Evolutionary conservation across 108 stramenopile species (phyloP), one percentile per base, ranked within the genome.

Genomic region (Skeletonema costatum): DNA sequence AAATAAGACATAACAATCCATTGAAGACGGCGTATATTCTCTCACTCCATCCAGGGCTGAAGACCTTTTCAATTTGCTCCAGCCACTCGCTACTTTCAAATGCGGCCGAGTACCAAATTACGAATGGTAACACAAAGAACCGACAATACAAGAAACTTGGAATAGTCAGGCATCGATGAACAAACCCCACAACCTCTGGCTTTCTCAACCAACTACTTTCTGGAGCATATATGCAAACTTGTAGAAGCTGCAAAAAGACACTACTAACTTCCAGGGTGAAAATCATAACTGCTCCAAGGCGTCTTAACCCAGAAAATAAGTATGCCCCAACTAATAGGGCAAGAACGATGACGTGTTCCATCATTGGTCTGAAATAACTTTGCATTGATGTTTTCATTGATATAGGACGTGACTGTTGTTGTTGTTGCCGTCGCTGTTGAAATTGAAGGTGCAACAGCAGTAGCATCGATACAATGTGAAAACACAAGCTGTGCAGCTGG

Each of bases 31-130:
- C 66, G 71, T 87, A 84, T 21, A 90, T 73, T 25, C 65, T 78
- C 32, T 68, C 36, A 5, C 77, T 86, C 41, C 71, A 83, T 2
- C 91, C 90, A 4, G 88, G 89, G 19, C 87, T 67, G 44, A 92
- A 74, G 48, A 89, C 91, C 31, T 86, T 83, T 66, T 94, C 93
- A 50, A 94, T 77, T 72, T 94, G 91, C 32, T 87, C 86, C 41
- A 94, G 83, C 93, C 93, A 94, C 16, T 85, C 77, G 59, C 85
- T 68, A 3, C 86, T 87, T 73, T 94, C 93, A 68, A 82, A 86
- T 31, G 75, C 78, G 17, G 89, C 90, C 4, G 89, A 92, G 65
- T 85, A 88, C 74, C 88, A 86, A 32, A 94, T 79, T 0, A 90
- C 76, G 32, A 89, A 87, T 33, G 93, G 91, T 32, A 90, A 86